Evolutionary conservation across 306 rosid genomes (phyloP).

Genomic region (Gynostemma pentaphyllum): DNA sequence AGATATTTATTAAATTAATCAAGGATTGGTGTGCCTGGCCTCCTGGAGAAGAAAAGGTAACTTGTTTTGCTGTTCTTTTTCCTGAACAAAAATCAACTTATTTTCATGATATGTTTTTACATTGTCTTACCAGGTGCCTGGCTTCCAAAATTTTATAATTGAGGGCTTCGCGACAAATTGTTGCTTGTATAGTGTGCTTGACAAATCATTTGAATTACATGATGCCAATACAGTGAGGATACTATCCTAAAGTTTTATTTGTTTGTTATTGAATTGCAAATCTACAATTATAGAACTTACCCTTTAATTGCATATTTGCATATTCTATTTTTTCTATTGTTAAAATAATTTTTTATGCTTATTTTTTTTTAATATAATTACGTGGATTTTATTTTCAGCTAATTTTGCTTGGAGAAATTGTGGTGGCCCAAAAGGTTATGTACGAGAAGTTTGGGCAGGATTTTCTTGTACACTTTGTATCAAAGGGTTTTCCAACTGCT

Average conservation of each 20-base stretch:
- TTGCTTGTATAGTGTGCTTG: slow-evolving; percentile 86
- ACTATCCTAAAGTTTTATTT: slow-evolving; percentile 3
- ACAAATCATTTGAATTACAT: slow-evolving; percentile 75
- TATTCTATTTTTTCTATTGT: slow-evolving; percentile 3
- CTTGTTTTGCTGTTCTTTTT: not conserved
- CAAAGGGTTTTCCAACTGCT: slow-evolving; percentile 55
- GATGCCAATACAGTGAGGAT: slow-evolving; percentile 89
- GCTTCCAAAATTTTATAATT: slow-evolving; percentile 70
- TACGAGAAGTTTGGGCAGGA: slow-evolving; percentile 86
- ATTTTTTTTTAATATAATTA: not conserved
- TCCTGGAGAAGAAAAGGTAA: slow-evolving; percentile 67
- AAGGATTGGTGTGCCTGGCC: slow-evolving; percentile 86
- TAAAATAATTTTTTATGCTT: not conserved
- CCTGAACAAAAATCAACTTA: not conserved
- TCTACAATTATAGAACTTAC: not conserved
- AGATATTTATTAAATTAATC: slow-evolving; percentile 71
- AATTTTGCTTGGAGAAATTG: slow-evolving; percentile 92
- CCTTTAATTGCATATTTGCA: too few species aligned
- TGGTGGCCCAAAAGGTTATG: slow-evolving; percentile 92
- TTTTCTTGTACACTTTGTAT: slow-evolving; percentile 37
- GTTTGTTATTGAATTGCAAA: not conserved
- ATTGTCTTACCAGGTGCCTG: slow-evolving; percentile 51
- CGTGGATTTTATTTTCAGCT: slow-evolving; percentile 34
- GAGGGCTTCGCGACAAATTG: slow-evolving; percentile 81
- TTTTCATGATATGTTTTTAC: not conserved